Percentiles rank a stretch among this genome's conserved stretches.
phyloP scores from a whole-genome alignment of 2,329 filamentous ascomycete genomes.

The Cyphellophora europaea region DNA sequence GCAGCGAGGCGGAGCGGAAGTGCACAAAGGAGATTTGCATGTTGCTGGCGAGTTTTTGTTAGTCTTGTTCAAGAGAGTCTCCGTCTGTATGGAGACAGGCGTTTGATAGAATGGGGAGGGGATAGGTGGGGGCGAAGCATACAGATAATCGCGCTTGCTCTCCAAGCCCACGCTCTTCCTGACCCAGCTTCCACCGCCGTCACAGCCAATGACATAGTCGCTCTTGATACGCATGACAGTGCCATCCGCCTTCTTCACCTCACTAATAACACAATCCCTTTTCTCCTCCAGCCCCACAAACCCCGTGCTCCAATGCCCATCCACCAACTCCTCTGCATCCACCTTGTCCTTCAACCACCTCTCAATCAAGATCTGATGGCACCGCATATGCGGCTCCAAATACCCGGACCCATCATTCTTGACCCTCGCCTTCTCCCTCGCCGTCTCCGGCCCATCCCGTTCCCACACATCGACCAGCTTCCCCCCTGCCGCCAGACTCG shows the following conservation, averaged over 20 bases:
- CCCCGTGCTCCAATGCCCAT: conserved; percentile 21
- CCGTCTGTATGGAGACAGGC: too few relatives aligned
- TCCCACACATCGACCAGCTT: not conserved
- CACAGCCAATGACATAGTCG: conserved; percentile 22
- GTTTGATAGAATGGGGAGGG: not conserved
- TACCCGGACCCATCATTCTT: not conserved
- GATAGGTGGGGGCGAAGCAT: too few relatives aligned
- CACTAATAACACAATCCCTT: conserved; percentile 13
- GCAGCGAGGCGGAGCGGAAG: not conserved
- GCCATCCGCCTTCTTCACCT: conserved; percentile 9
- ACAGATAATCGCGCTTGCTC: not conserved
- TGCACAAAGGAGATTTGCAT: not conserved
- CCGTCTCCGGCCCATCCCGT: not conserved
- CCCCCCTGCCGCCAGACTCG: conserved; percentile 1
- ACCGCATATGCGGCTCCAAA: conserved; percentile 1
- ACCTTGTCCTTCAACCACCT: conserved; percentile 1
- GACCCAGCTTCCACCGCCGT: conserved; percentile 21
- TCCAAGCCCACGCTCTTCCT: conserved; percentile 16
- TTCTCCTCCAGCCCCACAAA: conserved; percentile 14
- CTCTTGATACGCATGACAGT: conserved; percentile 10
- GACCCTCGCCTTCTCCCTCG: not conserved
- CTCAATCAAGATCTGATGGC: conserved; percentile 1
- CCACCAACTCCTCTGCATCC: conserved; percentile 11
- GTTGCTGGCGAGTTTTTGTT: not conserved
- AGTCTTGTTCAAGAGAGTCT: not conserved